Base-by-base conservation (phyloP, 2,329 filamentous ascomycete species). In the Diaporthe sp. region DNA sequence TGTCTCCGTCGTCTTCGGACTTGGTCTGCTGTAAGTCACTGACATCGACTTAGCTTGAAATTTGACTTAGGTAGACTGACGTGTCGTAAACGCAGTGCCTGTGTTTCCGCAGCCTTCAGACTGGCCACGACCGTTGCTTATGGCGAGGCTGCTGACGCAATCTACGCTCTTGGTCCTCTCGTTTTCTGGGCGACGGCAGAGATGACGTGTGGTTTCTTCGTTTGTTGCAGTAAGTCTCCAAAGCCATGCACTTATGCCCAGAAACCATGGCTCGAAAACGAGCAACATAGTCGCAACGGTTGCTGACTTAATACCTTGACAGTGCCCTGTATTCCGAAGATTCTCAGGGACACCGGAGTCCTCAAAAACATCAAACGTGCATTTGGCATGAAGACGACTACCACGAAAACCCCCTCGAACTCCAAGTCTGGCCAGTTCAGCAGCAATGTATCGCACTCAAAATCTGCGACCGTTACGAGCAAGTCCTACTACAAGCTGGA, bases 121-220 rank as follows among this genome's bases (percentile, higher is more conserved):
- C 77, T 87, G 7, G 72, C 76, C 17, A 79, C 79, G 12, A 85
- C 82, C 0, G 74, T 84, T 28, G 77, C 78, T 28, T 83, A 81
- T 58, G 78, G 77, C 67, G 74, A 79, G 25, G 77, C 79, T 2
- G 52, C 74, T 13, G 84, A 85, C 55, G 76, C 76, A 17, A 83
- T 84, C 60, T 87, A 83, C 75, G 74, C 77, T 15, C 81, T 87
- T 52, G 84, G 82, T 0, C 82, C 83, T 1, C 77, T 87, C 1
- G 73, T 84, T 19, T 86, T 87, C 77, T 87, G 85, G 86, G 85
- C 83, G 4, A 80, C 78, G 38, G 85, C 82, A 6, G 86, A 87
- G 75, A 86, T 85, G 82, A 85, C 85, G 2, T 85, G 84, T 68
- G 85, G 83, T 10, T 87, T 87, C 78, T 83, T 87, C 72, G 67